These are phyloP conservation scores for Neurospora sp. DNA, from an alignment of 495 filamentous ascomycete genomes.

Conservation along the genomic window DNA sequence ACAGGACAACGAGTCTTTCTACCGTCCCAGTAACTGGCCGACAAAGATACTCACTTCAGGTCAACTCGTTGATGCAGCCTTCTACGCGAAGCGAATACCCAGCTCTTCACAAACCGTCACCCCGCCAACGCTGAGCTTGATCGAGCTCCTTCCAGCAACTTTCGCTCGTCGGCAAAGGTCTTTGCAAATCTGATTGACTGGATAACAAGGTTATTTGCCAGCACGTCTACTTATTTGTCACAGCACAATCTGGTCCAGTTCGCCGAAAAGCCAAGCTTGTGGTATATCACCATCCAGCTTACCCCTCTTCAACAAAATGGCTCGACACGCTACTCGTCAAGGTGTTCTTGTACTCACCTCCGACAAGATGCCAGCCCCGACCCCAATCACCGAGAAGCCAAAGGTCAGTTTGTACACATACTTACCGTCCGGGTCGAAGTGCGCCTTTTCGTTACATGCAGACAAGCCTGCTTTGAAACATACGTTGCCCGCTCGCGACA, in stretches of 20 bases:
- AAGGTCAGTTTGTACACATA: constrained; percentile 19
- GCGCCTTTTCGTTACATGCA: constrained; percentile 25
- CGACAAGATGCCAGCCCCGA: constrained; percentile 1
- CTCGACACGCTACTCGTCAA: background rate
- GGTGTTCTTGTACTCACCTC: background rate
- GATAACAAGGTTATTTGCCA: background rate
- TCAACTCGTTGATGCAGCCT: background rate
- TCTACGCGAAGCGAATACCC: background rate
- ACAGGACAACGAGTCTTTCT: background rate
- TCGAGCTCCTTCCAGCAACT: background rate
- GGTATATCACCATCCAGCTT: background rate
- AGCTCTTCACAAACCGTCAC: background rate
- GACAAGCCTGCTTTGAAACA: constrained; percentile 15
- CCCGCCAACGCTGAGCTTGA: background rate
- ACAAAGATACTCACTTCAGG: background rate
- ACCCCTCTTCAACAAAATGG: constrained; percentile 1
- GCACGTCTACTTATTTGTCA: background rate
- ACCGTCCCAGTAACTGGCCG: background rate
- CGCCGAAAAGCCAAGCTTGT: background rate
- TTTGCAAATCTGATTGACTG: background rate
- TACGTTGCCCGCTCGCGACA: constrained; percentile 13
- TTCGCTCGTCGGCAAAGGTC: background rate
- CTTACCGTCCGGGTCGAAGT: constrained; percentile 11
- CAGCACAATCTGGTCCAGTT: background rate
- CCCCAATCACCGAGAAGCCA: background rate